Conservation (phyloP, 2,329 filamentous ascomycete species). For the Aspergillus novofumigatus region DNA sequence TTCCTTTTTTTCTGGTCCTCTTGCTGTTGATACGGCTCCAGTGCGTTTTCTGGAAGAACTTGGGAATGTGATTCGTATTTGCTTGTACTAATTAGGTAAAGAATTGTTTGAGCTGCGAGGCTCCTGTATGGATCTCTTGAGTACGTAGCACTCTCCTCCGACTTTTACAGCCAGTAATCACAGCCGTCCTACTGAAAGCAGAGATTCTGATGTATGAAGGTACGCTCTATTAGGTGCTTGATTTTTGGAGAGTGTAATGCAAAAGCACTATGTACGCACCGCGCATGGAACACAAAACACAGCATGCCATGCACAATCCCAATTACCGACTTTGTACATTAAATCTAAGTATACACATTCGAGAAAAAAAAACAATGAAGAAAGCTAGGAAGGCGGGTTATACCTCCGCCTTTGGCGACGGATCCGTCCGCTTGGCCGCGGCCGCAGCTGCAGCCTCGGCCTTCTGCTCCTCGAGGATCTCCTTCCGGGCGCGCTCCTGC, state of each 20-base stretch:
- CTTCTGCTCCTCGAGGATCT: slow-evolving; percentile 41
- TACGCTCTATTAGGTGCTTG: background rate
- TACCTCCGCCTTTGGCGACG: background rate
- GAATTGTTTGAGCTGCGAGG: background rate
- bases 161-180: background rate
- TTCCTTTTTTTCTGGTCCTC: slow-evolving; percentile 5
- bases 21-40: background rate
- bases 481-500: slow-evolving; percentile 41
- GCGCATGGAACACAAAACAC: background rate
- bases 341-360: background rate
- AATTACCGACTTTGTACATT: background rate
- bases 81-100: background rate
- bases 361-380: background rate
- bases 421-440: slow-evolving; percentile 41
- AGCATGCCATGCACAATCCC: background rate
- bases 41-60: slow-evolving; percentile 1
- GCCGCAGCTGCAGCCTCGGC: slow-evolving; percentile 63
- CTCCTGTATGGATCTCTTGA: background rate
- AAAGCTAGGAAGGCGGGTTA: background rate
- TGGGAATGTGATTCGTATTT: slow-evolving; percentile 1
- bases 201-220: background rate
- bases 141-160: background rate
- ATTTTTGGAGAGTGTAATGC: background rate
- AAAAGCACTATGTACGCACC: background rate
- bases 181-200: background rate